Conservation (phyloP, 2,329 filamentous ascomycete genomes). For the Venturia effusa region DNA sequence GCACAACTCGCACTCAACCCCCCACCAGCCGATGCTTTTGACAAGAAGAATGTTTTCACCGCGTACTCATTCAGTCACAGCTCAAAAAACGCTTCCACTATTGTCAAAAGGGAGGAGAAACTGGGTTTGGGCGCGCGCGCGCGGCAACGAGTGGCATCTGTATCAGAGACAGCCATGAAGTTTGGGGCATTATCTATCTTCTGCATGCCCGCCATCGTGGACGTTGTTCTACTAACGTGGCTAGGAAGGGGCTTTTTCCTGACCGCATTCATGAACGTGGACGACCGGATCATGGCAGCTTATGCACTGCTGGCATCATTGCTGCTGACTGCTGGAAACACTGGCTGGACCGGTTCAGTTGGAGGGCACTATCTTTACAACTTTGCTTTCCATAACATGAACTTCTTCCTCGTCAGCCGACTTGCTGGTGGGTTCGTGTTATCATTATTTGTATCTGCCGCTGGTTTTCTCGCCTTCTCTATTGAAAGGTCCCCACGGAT, state of each 20-base stretch:
- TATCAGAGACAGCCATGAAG: background rate
- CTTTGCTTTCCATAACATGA: slow-evolving; percentile 6
- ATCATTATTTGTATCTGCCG: background rate
- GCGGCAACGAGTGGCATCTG: background rate
- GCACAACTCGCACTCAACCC: background rate
- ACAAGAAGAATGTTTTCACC: background rate
- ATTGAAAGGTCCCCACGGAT: background rate
- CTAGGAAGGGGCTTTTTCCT: slow-evolving; percentile 2
- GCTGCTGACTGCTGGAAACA: background rate
- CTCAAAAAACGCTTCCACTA: background rate
- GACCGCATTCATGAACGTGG: slow-evolving; percentile 6
- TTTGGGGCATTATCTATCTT: slow-evolving; percentile 6
- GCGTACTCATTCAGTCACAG: slow-evolving; percentile 1
- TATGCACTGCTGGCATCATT: slow-evolving; percentile 3
- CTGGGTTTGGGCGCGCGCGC: background rate
- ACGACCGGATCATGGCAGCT: background rate
- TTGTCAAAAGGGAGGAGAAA: background rate
- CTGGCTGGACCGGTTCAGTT: background rate
- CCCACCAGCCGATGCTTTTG: background rate
- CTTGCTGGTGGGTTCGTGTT: slow-evolving; percentile 3
- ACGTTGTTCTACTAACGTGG: slow-evolving; percentile 3
- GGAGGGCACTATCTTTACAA: slow-evolving; percentile 7
- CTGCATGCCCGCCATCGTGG: slow-evolving; percentile 2
- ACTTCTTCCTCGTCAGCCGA: slow-evolving; percentile 5
- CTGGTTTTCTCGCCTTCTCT: background rate